phyloP scores from a whole-genome alignment of 2,329 filamentous ascomycete species.

The Juglanconis juglandina region DNA sequence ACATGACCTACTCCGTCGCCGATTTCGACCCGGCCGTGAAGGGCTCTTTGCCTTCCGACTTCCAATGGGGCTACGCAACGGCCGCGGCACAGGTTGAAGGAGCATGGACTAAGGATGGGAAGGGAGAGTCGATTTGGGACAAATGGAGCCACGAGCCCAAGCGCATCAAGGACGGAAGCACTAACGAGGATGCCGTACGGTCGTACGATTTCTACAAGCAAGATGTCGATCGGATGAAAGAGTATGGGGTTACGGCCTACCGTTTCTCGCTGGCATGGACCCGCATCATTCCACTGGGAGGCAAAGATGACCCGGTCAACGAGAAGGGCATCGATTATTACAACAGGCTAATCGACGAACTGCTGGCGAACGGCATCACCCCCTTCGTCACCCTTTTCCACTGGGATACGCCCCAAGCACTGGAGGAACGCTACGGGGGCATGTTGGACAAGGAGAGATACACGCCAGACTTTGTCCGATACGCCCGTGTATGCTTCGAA shows the following conservation, averaged over 20 bases:
- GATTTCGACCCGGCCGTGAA: constrained; percentile 27
- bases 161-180: constrained; percentile 37
- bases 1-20: constrained; percentile 19
- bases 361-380: constrained; percentile 53
- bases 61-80: constrained; percentile 39
- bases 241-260: constrained; percentile 57
- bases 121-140: constrained; percentile 40
- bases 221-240: constrained; percentile 58
- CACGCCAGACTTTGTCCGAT: constrained; percentile 56
- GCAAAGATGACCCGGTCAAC: constrained; percentile 60
- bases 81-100: constrained; percentile 40
- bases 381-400: constrained; percentile 63
- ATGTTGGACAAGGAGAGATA: constrained; percentile 61
- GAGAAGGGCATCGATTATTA: constrained; percentile 58
- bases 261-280: constrained; percentile 65
- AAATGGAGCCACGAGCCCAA: constrained; percentile 34
- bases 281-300: constrained; percentile 61
- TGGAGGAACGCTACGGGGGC: constrained; percentile 59
- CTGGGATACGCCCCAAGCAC: constrained; percentile 60
- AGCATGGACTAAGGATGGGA: constrained; percentile 39
- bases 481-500: constrained; percentile 56
- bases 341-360: constrained; percentile 56
- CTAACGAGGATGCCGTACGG: constrained; percentile 34
- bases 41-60: constrained; percentile 30
- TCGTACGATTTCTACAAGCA: constrained; percentile 42